Base-by-base conservation (phyloP, 1,284 basidiomycete genomes). In the Tremellales sp. region DNA sequence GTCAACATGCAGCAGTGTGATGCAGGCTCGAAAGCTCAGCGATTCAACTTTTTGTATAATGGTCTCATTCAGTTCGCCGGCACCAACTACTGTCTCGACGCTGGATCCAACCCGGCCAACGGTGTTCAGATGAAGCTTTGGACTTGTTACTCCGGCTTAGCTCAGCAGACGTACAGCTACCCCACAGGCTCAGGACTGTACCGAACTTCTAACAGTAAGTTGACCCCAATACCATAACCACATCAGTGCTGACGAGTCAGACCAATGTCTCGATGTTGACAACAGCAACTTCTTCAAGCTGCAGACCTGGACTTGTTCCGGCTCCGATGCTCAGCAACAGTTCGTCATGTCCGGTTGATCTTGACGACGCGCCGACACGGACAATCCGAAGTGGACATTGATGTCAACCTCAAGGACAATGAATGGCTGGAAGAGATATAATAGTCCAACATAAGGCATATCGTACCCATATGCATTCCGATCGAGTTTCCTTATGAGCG, bases 101-200 rank as follows among this genome's bases (percentile, higher is more conserved):
- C 57, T 12, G 51, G 52, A 10, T 35, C 39, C 37, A 47, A 45
- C 48, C 43, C 54, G n/a, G 33, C 26, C 17, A 50, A 56, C 43
- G 56, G 54, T 25, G 49, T 37, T 49, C 49, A 45, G 15, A 48
- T 61, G 52, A 64, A 63, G 51, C 50, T 67, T 37, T 65, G 59
- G 57, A 51, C 51, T 49, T 61, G 57, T 27, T 58, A 57, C 52
- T 11, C 29, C 8, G 49, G 50, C 8, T 42, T 62, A 8, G 17
- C 52, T 2, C 53, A 60, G 44, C 62, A 64, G 49, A 43, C 29
- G 12, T 67, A 57, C 56, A 59, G 50, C 39, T 59, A 5, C 33
- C 6, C 23, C 13, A 33, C 19, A 19, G 33, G 12, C 4, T 21
- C 8, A 31, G 33, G 33, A 6, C 23, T 27, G 12, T 4, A 26